A percentile compares a stretch with the other conserved stretches of the same genome.
Conservation (phyloP, 257 asterid species). For the Plantago major region DNA sequence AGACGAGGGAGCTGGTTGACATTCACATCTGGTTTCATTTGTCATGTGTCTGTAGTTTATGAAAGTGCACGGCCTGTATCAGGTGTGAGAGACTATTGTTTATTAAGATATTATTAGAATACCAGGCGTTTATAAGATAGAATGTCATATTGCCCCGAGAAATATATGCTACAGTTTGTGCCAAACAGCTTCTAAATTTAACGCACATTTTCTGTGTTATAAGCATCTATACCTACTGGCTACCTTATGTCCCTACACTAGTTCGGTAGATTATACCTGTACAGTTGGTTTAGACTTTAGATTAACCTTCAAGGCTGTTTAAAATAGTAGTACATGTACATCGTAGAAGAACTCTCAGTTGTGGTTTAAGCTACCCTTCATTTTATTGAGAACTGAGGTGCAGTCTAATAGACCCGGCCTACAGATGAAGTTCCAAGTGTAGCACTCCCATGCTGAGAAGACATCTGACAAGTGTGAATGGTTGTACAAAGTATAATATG, state of each 20-base stretch:
- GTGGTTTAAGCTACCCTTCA: too few relatives aligned
- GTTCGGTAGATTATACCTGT: not conserved
- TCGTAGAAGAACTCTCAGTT: too few relatives aligned
- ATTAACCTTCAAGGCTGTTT: too few relatives aligned
- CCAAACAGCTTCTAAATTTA: not conserved
- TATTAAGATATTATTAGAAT: conserved; percentile 10
- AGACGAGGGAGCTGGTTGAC: conserved; percentile 40
- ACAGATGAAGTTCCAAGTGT: too few relatives aligned
- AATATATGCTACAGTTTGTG: not conserved
- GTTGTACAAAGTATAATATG: too few relatives aligned
- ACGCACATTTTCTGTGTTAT: not conserved
- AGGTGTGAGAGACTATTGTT: conserved; percentile 20
- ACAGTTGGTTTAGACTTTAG: too few relatives aligned
- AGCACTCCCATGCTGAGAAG: too few relatives aligned
- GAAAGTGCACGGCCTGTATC: conserved; percentile 17
- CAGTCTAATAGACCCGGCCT: too few relatives aligned
- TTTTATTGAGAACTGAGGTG: too few relatives aligned
- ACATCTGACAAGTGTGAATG: too few relatives aligned
- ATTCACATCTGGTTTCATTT: conserved; percentile 17
- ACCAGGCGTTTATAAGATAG: not conserved
- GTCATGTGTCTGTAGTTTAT: conserved; percentile 18
- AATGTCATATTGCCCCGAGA: not conserved
- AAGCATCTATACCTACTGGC: not conserved
- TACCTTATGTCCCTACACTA: not conserved
- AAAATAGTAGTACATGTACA: too few relatives aligned